These are phyloP conservation scores for Hevea brasiliensis DNA, from an alignment of 345 rosid genomes.

Conservation along the genomic window DNA sequence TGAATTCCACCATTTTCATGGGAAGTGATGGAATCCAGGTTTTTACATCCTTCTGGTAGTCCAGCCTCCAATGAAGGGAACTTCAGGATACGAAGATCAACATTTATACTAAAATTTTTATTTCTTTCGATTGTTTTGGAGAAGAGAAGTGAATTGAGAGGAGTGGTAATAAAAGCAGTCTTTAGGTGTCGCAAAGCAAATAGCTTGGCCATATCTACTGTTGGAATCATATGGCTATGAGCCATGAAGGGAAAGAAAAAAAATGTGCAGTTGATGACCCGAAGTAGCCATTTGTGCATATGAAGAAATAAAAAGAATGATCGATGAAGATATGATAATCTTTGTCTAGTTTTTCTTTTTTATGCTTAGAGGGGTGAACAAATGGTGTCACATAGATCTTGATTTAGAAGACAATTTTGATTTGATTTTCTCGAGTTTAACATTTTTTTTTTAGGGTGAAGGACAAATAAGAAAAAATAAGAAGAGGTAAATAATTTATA, in stretches of 20 bases:
- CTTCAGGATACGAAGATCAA: constrained; percentile 33
- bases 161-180: constrained; percentile 49
- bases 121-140: constrained; percentile 32
- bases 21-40: neutral
- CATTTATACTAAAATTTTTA: constrained; percentile 26
- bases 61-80: constrained; percentile 47
- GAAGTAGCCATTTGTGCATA: constrained; percentile 20
- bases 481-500: too few species aligned
- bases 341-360: too few species aligned
- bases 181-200: constrained; percentile 41
- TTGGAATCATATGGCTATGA: constrained; percentile 60
- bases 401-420: too few species aligned
- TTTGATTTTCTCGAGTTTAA: too few species aligned
- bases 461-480: too few species aligned
- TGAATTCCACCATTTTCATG: neutral
- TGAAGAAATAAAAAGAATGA: too few species aligned
- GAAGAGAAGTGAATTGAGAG: constrained; percentile 30
- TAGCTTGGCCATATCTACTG: constrained; percentile 53
- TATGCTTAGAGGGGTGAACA: too few species aligned
- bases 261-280: constrained; percentile 31
- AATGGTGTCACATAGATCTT: too few species aligned
- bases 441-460: too few species aligned
- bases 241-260: constrained; percentile 55
- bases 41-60: constrained; percentile 23
- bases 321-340: too few species aligned